Percentiles rank a stretch among this genome's conserved stretches.
Conservation (phyloP, 176 grass and related monocot species). For the Metroxylon sagu region DNA sequence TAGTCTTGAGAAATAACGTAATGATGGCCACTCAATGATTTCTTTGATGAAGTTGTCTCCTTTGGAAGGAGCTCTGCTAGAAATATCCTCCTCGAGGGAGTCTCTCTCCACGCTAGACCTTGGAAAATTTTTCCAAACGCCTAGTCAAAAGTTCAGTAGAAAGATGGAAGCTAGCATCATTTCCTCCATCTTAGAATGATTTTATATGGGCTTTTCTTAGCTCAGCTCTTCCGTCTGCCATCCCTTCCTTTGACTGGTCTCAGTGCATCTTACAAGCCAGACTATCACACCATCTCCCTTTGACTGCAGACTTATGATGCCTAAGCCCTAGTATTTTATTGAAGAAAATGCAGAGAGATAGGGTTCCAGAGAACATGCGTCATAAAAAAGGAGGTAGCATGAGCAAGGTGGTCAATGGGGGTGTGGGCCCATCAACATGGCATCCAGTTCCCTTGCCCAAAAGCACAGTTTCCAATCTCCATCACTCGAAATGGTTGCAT, state of each 20-base stretch:
- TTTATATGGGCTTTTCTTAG: slow-evolving; percentile 1
- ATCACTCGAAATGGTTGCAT: too few relatives aligned
- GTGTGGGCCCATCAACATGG: too few relatives aligned
- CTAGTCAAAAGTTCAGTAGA: slow-evolving; percentile 2
- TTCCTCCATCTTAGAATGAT: not conserved
- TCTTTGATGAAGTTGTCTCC: too few relatives aligned
- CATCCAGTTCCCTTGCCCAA: too few relatives aligned
- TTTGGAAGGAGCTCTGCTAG: too few relatives aligned
- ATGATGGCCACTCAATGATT: too few relatives aligned
- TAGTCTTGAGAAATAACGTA: too few relatives aligned
- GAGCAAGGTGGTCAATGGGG: too few relatives aligned
- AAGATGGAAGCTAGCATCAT: slow-evolving; percentile 1
- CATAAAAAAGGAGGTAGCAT: not conserved
- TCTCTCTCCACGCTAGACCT: too few relatives aligned
- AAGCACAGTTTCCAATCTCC: too few relatives aligned
- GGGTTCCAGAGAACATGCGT: slow-evolving; percentile 10
- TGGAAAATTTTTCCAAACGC: too few relatives aligned
- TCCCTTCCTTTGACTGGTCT: slow-evolving; percentile 20
- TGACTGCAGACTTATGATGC: slow-evolving; percentile 7
- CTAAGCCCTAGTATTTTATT: slow-evolving; percentile 1
- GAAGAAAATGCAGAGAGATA: slow-evolving; percentile 10
- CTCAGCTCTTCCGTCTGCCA: not conserved
- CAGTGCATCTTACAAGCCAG: slow-evolving; percentile 6
- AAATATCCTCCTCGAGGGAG: too few relatives aligned
- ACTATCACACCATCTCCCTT: slow-evolving; percentile 22